phyloP scores from a whole-genome alignment of 768 basidiomycete species.

The Clitopilus passeckerianus region DNA sequence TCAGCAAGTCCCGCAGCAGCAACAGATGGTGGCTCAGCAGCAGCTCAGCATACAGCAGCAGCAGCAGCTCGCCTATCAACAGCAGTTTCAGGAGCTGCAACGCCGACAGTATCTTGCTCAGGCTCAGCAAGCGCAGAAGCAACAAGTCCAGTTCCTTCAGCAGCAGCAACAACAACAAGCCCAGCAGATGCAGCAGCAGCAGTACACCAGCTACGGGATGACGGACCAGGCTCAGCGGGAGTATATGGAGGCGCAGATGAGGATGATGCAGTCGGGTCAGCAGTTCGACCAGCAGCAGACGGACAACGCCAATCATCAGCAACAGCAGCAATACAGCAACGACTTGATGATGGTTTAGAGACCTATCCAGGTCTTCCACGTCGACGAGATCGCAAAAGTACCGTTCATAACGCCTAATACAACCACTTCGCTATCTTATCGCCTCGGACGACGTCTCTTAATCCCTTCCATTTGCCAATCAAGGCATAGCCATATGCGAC shows the following conservation, averaged over 20 bases:
- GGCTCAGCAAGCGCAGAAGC: slow-evolving; percentile 13
- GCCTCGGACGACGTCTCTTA: not conserved
- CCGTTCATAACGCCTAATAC: not conserved
- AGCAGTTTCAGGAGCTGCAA: slow-evolving; percentile 12
- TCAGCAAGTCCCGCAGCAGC: slow-evolving; percentile 16
- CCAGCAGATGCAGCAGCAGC: slow-evolving; percentile 20
- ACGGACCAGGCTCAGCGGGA: slow-evolving; percentile 13
- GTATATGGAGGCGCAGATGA: slow-evolving; percentile 14
- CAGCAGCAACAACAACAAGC: slow-evolving; percentile 23
- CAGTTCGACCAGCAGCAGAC: not conserved
- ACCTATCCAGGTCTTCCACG: not conserved
- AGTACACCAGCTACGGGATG: not conserved
- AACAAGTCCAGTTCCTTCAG: slow-evolving; percentile 17
- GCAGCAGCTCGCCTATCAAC: slow-evolving; percentile 5
- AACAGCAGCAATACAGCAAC: not conserved
- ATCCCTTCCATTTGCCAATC: not conserved
- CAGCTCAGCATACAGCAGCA: slow-evolving; percentile 11
- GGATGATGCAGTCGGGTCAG: not conserved
- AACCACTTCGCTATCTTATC: not conserved
- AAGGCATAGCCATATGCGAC: not conserved
- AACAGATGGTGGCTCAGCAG: slow-evolving; percentile 19
- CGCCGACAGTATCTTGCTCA: slow-evolving; percentile 10
- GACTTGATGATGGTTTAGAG: not conserved
- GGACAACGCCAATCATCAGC: not conserved
- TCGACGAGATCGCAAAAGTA: not conserved